Conservation (phyloP, 2,329 filamentous ascomycete genomes). For the Aspergillus unguis region DNA sequence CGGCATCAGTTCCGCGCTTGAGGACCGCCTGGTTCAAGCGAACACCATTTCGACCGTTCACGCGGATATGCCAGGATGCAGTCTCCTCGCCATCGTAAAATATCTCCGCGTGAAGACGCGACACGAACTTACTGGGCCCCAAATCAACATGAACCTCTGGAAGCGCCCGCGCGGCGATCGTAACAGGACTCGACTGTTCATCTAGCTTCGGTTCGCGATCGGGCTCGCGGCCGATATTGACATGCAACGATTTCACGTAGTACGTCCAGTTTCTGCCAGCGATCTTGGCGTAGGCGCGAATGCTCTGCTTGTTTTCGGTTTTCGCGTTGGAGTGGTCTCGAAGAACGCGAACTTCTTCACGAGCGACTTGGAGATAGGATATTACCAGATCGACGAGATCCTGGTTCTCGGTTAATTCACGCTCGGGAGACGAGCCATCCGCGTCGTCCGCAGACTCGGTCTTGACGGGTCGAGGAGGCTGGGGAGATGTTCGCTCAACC, state of each 20-base stretch:
- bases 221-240: conserved; percentile 50
- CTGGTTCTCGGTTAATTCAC: conserved; percentile 41
- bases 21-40: conserved; percentile 73
- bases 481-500: conserved; percentile 35
- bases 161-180: conserved; percentile 42
- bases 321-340: conserved; percentile 46
- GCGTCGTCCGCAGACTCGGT: conserved; percentile 41
- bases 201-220: conserved; percentile 43
- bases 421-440: conserved; percentile 42
- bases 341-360: conserved; percentile 44
- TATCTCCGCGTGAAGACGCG: conserved; percentile 71
- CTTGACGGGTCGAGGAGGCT: conserved; percentile 29
- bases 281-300: conserved; percentile 51
- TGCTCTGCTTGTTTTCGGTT: conserved; percentile 45
- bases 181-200: conserved; percentile 47
- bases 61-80: conserved; percentile 73
- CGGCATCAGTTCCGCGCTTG: conserved; percentile 62
- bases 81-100: conserved; percentile 65
- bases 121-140: conserved; percentile 77
- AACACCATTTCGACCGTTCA: conserved; percentile 88
- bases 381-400: conserved; percentile 49
- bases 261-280: conserved; percentile 52
- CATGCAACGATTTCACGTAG: conserved; percentile 48
- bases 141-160: conserved; percentile 78
- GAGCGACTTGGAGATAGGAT: conserved; percentile 43